Conservation (phyloP, 768 basidiomycete genomes). For the Tricholoma flavovirens region DNA sequence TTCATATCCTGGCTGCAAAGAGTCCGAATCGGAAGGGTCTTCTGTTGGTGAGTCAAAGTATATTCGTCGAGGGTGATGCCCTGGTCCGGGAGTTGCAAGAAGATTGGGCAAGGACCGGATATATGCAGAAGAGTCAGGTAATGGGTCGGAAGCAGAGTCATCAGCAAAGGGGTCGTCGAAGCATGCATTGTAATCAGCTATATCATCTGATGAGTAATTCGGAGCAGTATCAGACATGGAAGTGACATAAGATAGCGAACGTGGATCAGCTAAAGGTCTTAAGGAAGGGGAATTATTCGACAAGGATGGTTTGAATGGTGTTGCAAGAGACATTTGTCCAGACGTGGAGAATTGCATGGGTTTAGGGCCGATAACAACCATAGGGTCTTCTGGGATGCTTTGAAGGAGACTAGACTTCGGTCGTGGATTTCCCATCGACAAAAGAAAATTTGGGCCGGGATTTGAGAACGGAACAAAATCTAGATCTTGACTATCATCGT, state of each 20-base stretch:
- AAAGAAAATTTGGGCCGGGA: conserved; percentile 14
- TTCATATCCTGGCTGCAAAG: conserved; percentile 28
- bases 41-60: conserved; percentile 51
- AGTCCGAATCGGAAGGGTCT: conserved; percentile 38
- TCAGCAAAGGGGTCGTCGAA: conserved; percentile 13
- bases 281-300: neutral
- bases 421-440: neutral
- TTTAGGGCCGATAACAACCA: neutral
- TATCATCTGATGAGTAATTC: conserved; percentile 16
- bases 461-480: conserved; percentile 15
- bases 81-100: conserved; percentile 49
- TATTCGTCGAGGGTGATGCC: conserved; percentile 27
- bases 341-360: neutral
- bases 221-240: conserved; percentile 10
- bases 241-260: conserved; percentile 10
- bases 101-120: conserved; percentile 15
- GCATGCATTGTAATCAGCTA: conserved; percentile 9
- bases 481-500: neutral
- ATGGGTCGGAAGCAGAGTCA: conserved; percentile 13
- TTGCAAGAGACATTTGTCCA: neutral
- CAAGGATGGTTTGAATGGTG: neutral
- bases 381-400: neutral
- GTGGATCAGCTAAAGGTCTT: neutral
- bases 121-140: conserved; percentile 8
- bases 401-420: neutral